Base-by-base conservation (phyloP, 164 flowering plant species). In the Vitis labrusca region DNA sequence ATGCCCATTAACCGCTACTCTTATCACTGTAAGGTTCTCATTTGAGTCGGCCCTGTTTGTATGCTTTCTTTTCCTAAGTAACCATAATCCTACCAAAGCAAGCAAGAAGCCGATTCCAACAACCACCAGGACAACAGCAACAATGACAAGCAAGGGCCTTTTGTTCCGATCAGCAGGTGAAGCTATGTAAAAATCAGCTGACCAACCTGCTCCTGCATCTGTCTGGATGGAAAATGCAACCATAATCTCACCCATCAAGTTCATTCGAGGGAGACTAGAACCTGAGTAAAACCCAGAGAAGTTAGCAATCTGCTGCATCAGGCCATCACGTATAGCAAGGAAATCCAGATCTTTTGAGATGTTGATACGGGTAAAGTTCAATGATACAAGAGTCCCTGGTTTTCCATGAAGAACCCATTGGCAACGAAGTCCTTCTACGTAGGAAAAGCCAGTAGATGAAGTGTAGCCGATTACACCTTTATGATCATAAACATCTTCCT, bases 401-500 rank as follows among this genome's bases (percentile, higher is more conserved):
- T 54, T 71, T 17, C 73, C 67, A 63, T 71, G 73, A 47, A 71
- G 56, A 54, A 63, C 37, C 73, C 73, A 63, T 19, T 53, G 61
- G 62, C 73, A 71, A 23, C 17, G 37, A 27, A 63, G 67, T 17
- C 68, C 73, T 54, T 55, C 61, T 7, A 55, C 47, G 6, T 63
- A 71, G 61, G 67, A 23, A 30, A 53, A 54, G 15, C 67, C 50
- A 1, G 6, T 19, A n/a, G 67, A 17, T 55, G 61, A 48, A 60
- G n/a, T 53, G 66, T 64, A 71, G 23, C 73, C 56, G 15, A 71
- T 48, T 10, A 48, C 48, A 10, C 73, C 73, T 44, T 54, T 7
- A 37, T 9, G 50, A 10, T 27, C 54, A 55, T 71, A 55, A 47
- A 71, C 48, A 57, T 71, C 67, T 71, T 63, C 54, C 60, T 62